Evolutionary conservation across 1,139 yeast species (phyloP), one percentile per base, ranked within the genome.

Genomic region (Yamadazyma triangularis): DNA sequence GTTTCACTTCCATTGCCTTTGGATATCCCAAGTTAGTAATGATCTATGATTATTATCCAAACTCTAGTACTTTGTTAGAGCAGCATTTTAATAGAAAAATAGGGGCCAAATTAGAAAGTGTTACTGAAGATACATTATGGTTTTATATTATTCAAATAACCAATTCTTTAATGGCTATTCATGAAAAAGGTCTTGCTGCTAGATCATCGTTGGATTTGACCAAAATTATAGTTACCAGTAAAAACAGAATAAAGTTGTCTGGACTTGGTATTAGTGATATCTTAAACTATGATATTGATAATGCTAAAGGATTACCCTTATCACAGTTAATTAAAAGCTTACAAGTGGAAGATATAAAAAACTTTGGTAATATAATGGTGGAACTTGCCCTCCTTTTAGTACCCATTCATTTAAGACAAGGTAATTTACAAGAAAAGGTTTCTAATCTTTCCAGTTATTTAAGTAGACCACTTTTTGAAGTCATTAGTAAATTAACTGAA

Each of bases 1-100:
- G 94, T 8, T 91, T 91, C 53, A 83, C 96, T 1, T 80, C 93
- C 8, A 74, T 87, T 40, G 85, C 89, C 4, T 91, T 93, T 60
- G 89, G 88, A 24, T 31, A 34, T 25, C 36, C 48, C 38, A 78
- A 86, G 2, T 58, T 82, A 33, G 46, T 62, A 20, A 45, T 61
- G 30, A 51, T 55, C 4, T 59, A 58, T 39, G 66, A 60, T 35
- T 75, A 72, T 38, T 78, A 50, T 65, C 63, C 70, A 4, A 53
- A 53, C 35, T 42, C 63, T 2, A 47, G 40, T 25, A 60, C 64
- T 1, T 46, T 60, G 32, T 35, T 39, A 13, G 70, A 64, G 33
- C 62, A 59, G 24, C 68, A 62, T 41, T 47, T 48, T 41, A 52
- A 50, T 26, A 49, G 59, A 30, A 65, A 56, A 36, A 41, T 48